Conservation (phyloP, 768 basidiomycete species). For the Stropharia rugosoannulata region DNA sequence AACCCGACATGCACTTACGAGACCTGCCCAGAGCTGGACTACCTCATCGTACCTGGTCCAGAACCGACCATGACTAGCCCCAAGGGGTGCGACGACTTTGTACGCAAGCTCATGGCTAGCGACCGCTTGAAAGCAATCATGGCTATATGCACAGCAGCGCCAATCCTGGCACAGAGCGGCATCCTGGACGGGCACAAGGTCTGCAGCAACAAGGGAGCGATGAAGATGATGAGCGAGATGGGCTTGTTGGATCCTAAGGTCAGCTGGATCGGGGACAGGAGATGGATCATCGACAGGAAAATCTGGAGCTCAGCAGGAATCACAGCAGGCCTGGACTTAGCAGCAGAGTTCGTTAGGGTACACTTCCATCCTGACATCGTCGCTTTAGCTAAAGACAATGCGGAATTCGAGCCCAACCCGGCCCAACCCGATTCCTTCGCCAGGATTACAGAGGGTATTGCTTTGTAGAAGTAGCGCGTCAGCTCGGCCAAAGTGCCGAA, state of each 20-base stretch:
- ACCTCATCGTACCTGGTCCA: constrained; percentile 24
- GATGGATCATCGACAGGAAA: constrained; percentile 25
- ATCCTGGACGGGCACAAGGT: constrained; percentile 21
- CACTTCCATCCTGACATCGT: constrained; percentile 21
- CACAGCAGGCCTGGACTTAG: constrained; percentile 26
- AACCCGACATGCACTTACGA: constrained; percentile 19
- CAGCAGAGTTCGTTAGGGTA: constrained; percentile 22
- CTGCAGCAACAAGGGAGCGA: constrained; percentile 18
- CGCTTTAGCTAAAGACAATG: constrained; percentile 8
- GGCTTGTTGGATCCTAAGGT: constrained; percentile 19
- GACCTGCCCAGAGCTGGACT: constrained; percentile 22
- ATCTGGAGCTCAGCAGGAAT: constrained; percentile 26
- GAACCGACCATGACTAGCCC: constrained; percentile 13
- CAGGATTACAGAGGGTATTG: constrained; percentile 18
- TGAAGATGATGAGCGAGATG: constrained; percentile 8
- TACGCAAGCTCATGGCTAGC: constrained; percentile 14
- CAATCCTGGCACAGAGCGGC: constrained; percentile 19
- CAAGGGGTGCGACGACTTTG: constrained; percentile 14
- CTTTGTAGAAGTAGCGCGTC: constrained; percentile 1
- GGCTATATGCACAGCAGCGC: constrained; percentile 21
- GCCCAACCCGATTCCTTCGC: constrained; percentile 23
- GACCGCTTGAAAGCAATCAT: constrained; percentile 18
- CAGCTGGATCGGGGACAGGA: constrained; percentile 23
- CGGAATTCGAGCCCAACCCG: constrained; percentile 22
- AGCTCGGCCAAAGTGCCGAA: not conserved